Conservation (phyloP, 2,329 filamentous ascomycete genomes). For the Tolypocladium inflatum region DNA sequence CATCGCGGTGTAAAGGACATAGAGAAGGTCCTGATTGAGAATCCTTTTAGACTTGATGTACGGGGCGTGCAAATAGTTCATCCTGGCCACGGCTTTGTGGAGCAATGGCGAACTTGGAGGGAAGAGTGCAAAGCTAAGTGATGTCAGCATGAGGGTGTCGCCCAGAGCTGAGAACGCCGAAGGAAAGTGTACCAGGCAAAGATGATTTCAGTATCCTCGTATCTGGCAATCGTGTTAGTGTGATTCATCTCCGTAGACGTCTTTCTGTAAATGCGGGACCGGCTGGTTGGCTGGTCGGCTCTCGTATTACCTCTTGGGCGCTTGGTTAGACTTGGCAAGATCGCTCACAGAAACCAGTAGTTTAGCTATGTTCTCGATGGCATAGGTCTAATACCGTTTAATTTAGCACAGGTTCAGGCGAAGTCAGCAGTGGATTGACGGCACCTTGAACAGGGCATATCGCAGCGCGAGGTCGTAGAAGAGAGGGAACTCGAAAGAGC, state of each 20-base stretch:
- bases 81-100: conserved; percentile 26
- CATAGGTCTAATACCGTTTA: conserved; percentile 24
- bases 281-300: not conserved
- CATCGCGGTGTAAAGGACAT: conserved; percentile 47
- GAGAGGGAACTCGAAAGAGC: conserved; percentile 26
- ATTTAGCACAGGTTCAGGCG: not conserved
- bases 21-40: conserved; percentile 26
- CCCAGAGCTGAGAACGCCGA: not conserved
- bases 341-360: conserved; percentile 26
- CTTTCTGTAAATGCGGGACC: not conserved
- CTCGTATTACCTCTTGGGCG: conserved; percentile 23
- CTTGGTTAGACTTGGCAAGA: conserved; percentile 18
- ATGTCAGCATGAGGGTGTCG: not conserved
- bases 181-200: conserved; percentile 21
- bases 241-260: not conserved
- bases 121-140: conserved; percentile 18
- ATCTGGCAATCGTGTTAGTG: conserved; percentile 15
- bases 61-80: conserved; percentile 28
- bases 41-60: conserved; percentile 27
- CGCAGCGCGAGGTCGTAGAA: conserved; percentile 26
- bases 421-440: not conserved
- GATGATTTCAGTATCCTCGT: conserved; percentile 29
- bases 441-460: conserved; percentile 31
- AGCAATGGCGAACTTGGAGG: conserved; percentile 17
- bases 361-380: conserved; percentile 25